Percentiles rank a stretch among this genome's conserved stretches.
phyloP scores from a whole-genome alignment of 441 rosid genomes.

The Pelargonium australe region DNA sequence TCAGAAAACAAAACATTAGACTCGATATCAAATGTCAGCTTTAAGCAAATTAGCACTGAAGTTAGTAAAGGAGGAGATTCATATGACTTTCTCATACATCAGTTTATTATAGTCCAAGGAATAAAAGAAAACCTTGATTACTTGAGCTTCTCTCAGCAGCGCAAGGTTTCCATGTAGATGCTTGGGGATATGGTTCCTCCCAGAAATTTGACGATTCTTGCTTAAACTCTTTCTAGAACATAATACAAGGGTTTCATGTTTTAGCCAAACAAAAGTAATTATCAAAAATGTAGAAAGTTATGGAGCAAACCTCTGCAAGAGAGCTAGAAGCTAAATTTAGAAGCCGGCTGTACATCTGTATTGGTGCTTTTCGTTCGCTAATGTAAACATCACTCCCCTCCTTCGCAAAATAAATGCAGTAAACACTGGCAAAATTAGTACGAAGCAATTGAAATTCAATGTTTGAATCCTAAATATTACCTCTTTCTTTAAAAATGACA shows the following conservation, averaged over 20 bases:
- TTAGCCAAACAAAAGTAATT: not conserved
- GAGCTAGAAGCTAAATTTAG: constrained; percentile 57
- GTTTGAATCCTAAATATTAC: not conserved
- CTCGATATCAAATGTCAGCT: not conserved
- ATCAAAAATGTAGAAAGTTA: constrained; percentile 6
- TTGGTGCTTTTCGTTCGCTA: constrained; percentile 34
- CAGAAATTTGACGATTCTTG: constrained; percentile 41
- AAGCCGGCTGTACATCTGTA: constrained; percentile 67
- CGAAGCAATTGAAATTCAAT: not conserved
- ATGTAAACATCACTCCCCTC: constrained; percentile 23
- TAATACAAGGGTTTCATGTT: constrained; percentile 14
- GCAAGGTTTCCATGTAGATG: constrained; percentile 76
- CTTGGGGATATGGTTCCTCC: constrained; percentile 48
- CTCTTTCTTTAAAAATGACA: not conserved
- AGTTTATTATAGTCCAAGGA: not conserved
- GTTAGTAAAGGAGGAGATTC: not conserved
- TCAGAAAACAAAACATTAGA: constrained; percentile 18
- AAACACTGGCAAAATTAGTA: constrained; percentile 1
- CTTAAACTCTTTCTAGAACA: constrained; percentile 51
- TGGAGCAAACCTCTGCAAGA: constrained; percentile 54
- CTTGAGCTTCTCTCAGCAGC: constrained; percentile 36
- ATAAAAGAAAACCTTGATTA: constrained; percentile 29
- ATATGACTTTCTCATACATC: not conserved
- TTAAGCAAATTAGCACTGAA: not conserved
- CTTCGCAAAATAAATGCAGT: constrained; percentile 21